These are phyloP conservation scores for Glomus cerebriforme DNA, from an alignment of 192 early-diverging fungal genomes.

Conservation along the genomic window DNA sequence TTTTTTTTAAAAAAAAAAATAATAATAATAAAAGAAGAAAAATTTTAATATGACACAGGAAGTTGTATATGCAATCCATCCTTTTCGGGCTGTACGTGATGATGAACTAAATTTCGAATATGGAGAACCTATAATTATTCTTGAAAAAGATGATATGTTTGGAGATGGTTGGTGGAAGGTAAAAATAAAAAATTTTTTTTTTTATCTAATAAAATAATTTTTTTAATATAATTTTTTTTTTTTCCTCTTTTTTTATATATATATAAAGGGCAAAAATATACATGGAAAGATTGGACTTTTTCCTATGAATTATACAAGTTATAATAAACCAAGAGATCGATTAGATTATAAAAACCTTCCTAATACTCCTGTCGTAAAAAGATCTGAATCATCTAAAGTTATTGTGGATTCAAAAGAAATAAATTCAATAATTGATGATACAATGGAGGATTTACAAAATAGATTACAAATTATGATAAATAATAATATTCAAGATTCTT, in stretches of 20 bases:
- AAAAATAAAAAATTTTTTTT: constrained; percentile 31
- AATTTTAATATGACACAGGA: constrained; percentile 22
- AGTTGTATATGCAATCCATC: constrained; percentile 57
- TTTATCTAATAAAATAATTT: background rate
- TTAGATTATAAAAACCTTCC: background rate
- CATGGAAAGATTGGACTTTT: constrained; percentile 72
- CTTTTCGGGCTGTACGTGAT: constrained; percentile 61
- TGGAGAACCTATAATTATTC: constrained; percentile 68
- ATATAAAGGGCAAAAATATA: constrained; percentile 72
- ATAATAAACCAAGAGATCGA: constrained; percentile 29
- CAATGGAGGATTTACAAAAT: background rate
- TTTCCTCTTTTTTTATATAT: background rate
- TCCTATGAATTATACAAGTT: constrained; percentile 66
- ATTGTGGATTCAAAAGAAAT: background rate
- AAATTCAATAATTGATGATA: background rate
- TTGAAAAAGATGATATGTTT: constrained; percentile 70
- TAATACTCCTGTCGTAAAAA: background rate
- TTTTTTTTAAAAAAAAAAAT: too few relatives aligned
- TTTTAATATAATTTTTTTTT: background rate
- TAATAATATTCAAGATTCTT: background rate
- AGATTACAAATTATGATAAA: background rate
- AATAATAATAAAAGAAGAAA: too few relatives aligned
- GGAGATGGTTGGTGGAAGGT: constrained; percentile 82
- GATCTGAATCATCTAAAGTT: background rate
- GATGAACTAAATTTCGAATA: constrained; percentile 69